Percentiles rank a stretch among this genome's conserved stretches.
These are phyloP conservation scores for Russula emetica DNA, from an alignment of 768 basidiomycete genomes.

Conservation along the genomic window DNA sequence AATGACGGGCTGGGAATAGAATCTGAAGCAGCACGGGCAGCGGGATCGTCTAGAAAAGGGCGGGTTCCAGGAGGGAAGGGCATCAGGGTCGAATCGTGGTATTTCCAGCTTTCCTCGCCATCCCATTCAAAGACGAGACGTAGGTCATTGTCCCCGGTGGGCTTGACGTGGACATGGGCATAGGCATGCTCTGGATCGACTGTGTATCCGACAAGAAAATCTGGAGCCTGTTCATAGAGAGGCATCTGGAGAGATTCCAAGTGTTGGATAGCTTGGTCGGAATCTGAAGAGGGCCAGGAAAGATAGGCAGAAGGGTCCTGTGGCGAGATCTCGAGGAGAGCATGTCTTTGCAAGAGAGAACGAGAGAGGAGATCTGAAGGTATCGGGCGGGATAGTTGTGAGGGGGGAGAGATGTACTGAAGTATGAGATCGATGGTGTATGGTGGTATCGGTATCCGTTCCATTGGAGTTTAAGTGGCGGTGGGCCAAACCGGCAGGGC, in stretches of 20 bases:
- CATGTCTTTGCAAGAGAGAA: constrained; percentile 59
- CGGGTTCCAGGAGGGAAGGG: constrained; percentile 54
- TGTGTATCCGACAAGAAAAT: constrained; percentile 39
- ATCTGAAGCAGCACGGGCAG: constrained; percentile 25
- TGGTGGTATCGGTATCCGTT: constrained; percentile 36
- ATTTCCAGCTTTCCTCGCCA: constrained; percentile 52
- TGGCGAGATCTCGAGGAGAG: constrained; percentile 53
- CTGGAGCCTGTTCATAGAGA: constrained; percentile 41
- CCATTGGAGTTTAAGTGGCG: constrained; percentile 32
- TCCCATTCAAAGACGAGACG: constrained; percentile 72
- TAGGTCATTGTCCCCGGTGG: constrained; percentile 37
- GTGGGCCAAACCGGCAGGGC: not conserved
- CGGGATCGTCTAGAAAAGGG: constrained; percentile 32
- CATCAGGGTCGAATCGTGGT: constrained; percentile 65
- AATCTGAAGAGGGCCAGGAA: constrained; percentile 55
- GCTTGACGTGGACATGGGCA: constrained; percentile 37
- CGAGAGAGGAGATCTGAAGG: constrained; percentile 59
- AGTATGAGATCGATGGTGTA: constrained; percentile 47
- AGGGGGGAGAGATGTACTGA: constrained; percentile 53
- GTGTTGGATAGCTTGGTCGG: constrained; percentile 39
- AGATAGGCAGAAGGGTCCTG: constrained; percentile 54
- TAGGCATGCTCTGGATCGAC: constrained; percentile 28
- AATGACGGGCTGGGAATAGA: not conserved
- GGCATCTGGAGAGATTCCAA: constrained; percentile 40
- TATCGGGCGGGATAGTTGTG: constrained; percentile 45